Evolutionary conservation across 192 early-diverging fungal genomes (phyloP).

Genomic region (Backusella psychrophila): DNA sequence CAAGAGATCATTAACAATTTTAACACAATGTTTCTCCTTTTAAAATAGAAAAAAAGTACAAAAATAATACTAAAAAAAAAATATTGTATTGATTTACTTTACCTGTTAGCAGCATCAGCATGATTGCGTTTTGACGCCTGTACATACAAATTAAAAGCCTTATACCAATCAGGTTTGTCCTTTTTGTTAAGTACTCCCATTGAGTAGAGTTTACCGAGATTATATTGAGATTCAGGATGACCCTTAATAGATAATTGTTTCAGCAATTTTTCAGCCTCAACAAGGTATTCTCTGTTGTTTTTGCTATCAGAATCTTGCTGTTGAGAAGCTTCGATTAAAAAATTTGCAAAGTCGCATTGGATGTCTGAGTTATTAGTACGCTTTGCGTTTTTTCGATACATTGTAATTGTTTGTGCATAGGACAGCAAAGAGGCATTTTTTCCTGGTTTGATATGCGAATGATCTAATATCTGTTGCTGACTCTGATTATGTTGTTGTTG

Average conservation of each 20-base stretch:
- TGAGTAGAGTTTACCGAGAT: constrained; percentile 62
- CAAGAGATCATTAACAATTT: background rate
- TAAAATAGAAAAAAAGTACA: background rate
- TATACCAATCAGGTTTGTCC: constrained; percentile 58
- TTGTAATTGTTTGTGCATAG: constrained; percentile 51
- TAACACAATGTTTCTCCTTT: background rate
- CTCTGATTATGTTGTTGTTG: background rate
- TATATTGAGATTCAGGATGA: constrained; percentile 63
- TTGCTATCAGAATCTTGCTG: background rate
- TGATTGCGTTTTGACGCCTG: constrained; percentile 66
- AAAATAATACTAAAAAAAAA: background rate
- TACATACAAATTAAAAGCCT: constrained; percentile 60
- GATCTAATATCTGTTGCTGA: constrained; percentile 37
- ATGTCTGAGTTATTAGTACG: constrained; percentile 56
- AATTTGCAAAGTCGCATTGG: constrained; percentile 66
- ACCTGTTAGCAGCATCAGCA: constrained; percentile 58
- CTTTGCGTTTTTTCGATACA: constrained; percentile 64
- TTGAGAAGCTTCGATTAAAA: constrained; percentile 53
- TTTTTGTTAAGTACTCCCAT: constrained; percentile 57
- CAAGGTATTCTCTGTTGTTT: constrained; percentile 42
- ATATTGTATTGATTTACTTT: background rate
- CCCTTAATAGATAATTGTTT: constrained; percentile 53
- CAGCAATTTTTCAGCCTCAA: constrained; percentile 64
- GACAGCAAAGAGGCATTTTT: constrained; percentile 53
- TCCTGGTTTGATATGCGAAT: constrained; percentile 59